Evolutionary conservation across 345 rosid genomes (phyloP).

Genomic region (Linum trigynum): DNA sequence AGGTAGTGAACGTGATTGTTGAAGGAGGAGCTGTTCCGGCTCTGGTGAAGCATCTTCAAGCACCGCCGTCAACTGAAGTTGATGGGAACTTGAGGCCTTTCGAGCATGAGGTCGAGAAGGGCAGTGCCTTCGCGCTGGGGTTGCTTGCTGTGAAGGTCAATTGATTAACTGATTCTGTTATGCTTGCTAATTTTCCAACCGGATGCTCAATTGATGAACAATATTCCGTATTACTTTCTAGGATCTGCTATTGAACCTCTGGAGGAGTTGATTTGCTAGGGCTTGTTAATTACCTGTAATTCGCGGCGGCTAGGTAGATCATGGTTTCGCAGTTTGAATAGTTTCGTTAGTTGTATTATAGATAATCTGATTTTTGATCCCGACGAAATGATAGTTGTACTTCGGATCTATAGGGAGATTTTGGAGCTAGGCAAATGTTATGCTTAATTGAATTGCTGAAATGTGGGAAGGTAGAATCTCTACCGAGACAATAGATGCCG

Average conservation of each 20-base stretch:
- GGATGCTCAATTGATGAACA: not conserved
- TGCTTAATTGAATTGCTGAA: not conserved
- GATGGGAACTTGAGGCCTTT: constrained; percentile 49
- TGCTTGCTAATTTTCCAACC: constrained; percentile 4
- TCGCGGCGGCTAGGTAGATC: not conserved
- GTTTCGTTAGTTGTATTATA: not conserved
- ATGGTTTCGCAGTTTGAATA: constrained; percentile 7
- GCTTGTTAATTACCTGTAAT: not conserved
- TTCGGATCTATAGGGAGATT: not conserved
- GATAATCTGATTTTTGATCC: not conserved
- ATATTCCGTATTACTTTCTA: not conserved
- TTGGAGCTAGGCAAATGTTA: not conserved
- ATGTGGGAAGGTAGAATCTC: not conserved
- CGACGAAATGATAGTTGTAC: not conserved
- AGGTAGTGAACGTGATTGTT: constrained; percentile 85
- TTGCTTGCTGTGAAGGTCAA: constrained; percentile 90
- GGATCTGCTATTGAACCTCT: not conserved
- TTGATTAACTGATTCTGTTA: constrained; percentile 1
- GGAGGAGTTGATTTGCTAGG: not conserved
- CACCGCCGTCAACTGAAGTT: constrained; percentile 54
- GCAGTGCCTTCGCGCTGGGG: constrained; percentile 93
- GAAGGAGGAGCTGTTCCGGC: constrained; percentile 96
- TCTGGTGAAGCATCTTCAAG: constrained; percentile 80
- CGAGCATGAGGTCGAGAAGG: constrained; percentile 98
- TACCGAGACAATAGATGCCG: not conserved